Percentiles rank a stretch among this genome's conserved stretches.
Conservation (phyloP, 2,329 filamentous ascomycete species). For the Aspergillus ruber region DNA sequence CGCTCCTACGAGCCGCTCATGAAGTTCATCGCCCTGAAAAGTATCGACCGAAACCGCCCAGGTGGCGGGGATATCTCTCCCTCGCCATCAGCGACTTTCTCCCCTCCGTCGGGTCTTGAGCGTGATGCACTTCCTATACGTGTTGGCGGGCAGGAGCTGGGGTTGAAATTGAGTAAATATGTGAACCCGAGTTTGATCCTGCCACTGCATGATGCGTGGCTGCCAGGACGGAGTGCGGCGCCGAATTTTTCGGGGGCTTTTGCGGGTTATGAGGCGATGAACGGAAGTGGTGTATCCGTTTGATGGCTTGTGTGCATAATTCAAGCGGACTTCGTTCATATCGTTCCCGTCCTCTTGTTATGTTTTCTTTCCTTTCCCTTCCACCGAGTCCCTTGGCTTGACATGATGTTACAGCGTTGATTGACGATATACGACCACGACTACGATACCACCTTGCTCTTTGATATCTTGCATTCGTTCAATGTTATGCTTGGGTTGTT, state of each 20-base stretch:
- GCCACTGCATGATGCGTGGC: slow-evolving; percentile 40
- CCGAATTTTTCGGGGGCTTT: not conserved
- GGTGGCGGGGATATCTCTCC: slow-evolving; percentile 31
- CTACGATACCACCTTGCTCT: too few relatives aligned
- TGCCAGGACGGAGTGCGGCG: slow-evolving; percentile 23
- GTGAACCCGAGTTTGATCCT: slow-evolving; percentile 42
- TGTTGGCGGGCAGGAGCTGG: slow-evolving; percentile 35
- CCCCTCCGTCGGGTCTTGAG: slow-evolving; percentile 38
- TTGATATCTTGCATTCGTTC: too few relatives aligned
- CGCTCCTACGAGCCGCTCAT: slow-evolving; percentile 81
- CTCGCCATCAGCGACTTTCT: slow-evolving; percentile 32
- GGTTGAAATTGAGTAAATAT: slow-evolving; percentile 38
- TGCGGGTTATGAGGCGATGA: not conserved
- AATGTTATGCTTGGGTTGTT: too few relatives aligned
- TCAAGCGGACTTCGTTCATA: too few relatives aligned
- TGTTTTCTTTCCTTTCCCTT: too few relatives aligned
- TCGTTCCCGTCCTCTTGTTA: too few relatives aligned
- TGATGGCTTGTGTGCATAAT: not conserved
- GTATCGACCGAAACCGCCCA: slow-evolving; percentile 63
- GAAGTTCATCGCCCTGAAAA: slow-evolving; percentile 83
- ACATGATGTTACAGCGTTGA: too few relatives aligned
- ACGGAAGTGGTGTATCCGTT: not conserved
- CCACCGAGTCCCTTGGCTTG: too few relatives aligned
- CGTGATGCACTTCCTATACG: slow-evolving; percentile 37
- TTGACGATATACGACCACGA: too few relatives aligned